These are phyloP conservation scores for Globisporangium cederbergense DNA, from an alignment of 352 stramenopile species.

Conservation along the genomic window DNA sequence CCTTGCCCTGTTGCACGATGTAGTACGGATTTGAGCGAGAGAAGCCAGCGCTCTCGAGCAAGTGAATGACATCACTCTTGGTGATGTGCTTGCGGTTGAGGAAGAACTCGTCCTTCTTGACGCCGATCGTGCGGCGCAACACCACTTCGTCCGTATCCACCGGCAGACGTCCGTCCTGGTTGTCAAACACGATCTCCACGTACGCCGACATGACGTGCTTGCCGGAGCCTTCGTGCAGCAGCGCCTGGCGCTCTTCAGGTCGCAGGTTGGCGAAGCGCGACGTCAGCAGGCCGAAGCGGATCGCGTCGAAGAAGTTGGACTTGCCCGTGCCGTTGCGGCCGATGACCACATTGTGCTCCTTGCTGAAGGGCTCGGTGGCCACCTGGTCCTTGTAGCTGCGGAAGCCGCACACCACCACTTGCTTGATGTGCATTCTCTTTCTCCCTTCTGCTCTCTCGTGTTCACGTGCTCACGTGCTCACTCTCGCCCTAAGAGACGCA, in stretches of 20 bases:
- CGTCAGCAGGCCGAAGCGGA: slow-evolving; percentile 97
- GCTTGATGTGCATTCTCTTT: slow-evolving; percentile 94
- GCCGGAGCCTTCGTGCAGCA: slow-evolving; percentile 95
- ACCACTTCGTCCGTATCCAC: slow-evolving; percentile 93
- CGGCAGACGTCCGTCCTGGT: slow-evolving; percentile 94
- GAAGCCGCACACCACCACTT: slow-evolving; percentile 94
- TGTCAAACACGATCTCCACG: slow-evolving; percentile 99
- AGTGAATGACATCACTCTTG: slow-evolving; percentile 97
- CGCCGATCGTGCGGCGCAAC: slow-evolving; percentile 96
- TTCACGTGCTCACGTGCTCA: neutral
- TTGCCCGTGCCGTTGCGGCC: slow-evolving; percentile 97
- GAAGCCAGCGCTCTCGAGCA: slow-evolving; percentile 99
- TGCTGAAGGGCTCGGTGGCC: slow-evolving; percentile 89
- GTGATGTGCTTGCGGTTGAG: slow-evolving; percentile 98
- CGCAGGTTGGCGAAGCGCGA: slow-evolving; percentile 91
- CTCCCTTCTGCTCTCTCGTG: neutral
- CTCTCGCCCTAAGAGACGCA: neutral
- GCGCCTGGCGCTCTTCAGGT: slow-evolving; percentile 88
- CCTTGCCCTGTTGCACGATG: slow-evolving; percentile 99
- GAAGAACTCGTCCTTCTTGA: slow-evolving; percentile 99
- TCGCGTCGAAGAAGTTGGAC: slow-evolving; percentile 99
- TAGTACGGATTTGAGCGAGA: slow-evolving; percentile 99
- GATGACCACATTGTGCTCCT: slow-evolving; percentile 97
- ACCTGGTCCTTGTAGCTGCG: slow-evolving; percentile 92
- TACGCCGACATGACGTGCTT: slow-evolving; percentile 96